Evolutionary conservation across 2,329 filamentous ascomycete genomes (phyloP), one percentile per base, ranked within the genome.

Genomic region (Cadophora gregata): DNA sequence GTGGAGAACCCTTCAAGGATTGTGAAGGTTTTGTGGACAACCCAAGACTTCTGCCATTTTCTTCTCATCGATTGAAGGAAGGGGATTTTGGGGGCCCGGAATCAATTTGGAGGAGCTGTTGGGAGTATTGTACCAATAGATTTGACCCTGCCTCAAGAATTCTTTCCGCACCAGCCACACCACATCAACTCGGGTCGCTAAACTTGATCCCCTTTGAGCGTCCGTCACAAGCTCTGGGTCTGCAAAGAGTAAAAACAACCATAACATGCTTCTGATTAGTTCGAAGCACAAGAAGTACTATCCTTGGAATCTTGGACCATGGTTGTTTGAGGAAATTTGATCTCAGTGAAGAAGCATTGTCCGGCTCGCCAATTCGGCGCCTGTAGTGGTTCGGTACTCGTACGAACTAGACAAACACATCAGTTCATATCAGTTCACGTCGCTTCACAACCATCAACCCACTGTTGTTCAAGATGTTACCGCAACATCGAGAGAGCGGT

Each of bases 351-450:
- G 31, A 56, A 56, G 33, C 55, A 58, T 27, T 58, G 55, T 8
- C 12, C 21, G 21, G n/a, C 31, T 58, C 33, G 21, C 21, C 21
- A 19, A 4, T 9, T 38, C n/a, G 12, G 33, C 31, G 31, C 55
- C 33, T 58, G 31, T 56, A 36, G 21, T 58, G 55, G 25, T 47
- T 47, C 33, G 55, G 55, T 42, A 58, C 55, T 58, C 55, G 55
- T 58, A 53, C 29, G 55, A 42, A 33, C 55, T 42, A 58, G 33
- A 14, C 31, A 38, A 58, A 38, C 0, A 16, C 7, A 16, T 42
- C 36, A 42, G 36, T 42, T 42, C 36, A 42, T 4, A 47, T 21
- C 42, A 42, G 38, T 42, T 42, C 38, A 42, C 38, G 24, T 24
- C 53, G 24, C 9, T 56, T 33, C n/a, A 24, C n/a, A 14, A 25